Base-by-base conservation (phyloP, 2,329 filamentous ascomycete species). In the Chaetomium sp. region DNA sequence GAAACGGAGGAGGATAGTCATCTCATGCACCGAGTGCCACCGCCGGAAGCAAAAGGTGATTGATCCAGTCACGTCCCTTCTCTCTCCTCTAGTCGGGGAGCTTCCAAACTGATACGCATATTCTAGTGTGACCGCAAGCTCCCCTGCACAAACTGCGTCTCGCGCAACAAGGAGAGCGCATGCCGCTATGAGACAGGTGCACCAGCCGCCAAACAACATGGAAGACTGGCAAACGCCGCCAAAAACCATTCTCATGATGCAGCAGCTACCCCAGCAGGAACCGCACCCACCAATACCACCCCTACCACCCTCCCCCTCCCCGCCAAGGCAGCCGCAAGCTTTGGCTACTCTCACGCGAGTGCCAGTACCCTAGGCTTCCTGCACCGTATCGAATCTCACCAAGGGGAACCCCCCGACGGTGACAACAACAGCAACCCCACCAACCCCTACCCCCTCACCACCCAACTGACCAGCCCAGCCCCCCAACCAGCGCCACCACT, bases 21-120 rank as follows among this genome's bases (percentile, higher is more conserved):
- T 88, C 64, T 87, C 85, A 8, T 89, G 86, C 70, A 85, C 82
- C 12, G 86, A 89, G 72, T 89, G 86, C 69, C 86, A 88, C 74
- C 79, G 86, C 66, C 80, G 86, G 65, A 89, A 89, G 72, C 85
- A 87, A 72, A 86, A 86, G 79, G 83, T 83, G 16, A 33, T 42
- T 23, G 8, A 12, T 7, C 23, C 23, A 13, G 29, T 4, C 31
- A 5, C 27, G 21, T 27, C 27, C 42, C 13, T 35, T 23, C 3
- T 25, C n/a, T 10, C 25, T n/a, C 10, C n/a, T 57, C 54, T n/a
- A 8, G 19, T 56, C 25, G 10, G 13, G 4, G 9, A 16, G 27
- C 4, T 29, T 31, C 3, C 12, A 53, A 31, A 29, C 25, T 66
- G 25, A 59, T 45, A 57, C 13, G 56, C 25, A 35, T 31, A n/a